A percentile compares a stretch with the other conserved stretches of the same genome.
Conservation (phyloP, 2,329 filamentous ascomycete species). For the Apiospora phragmitis region DNA sequence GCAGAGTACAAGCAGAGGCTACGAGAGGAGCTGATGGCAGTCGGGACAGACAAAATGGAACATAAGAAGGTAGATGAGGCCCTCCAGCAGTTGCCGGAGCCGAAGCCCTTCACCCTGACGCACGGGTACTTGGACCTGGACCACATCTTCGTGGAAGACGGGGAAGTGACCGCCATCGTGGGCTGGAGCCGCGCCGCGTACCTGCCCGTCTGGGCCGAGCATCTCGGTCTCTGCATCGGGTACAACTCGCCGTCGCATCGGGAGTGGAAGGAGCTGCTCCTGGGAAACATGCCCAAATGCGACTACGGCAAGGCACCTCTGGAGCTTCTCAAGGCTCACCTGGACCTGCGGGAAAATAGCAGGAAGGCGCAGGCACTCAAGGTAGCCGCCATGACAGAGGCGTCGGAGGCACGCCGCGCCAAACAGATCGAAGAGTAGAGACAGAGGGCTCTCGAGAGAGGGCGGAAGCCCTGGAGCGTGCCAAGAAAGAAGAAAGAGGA, state of each 20-base stretch:
- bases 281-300: background rate
- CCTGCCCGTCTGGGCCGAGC: conserved; percentile 9
- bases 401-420: background rate
- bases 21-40: conserved; percentile 11
- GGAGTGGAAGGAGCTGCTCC: conserved; percentile 12
- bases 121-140: conserved; percentile 28
- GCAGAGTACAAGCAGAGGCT: conserved; percentile 22
- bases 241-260: background rate
- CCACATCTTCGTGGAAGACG: conserved; percentile 23
- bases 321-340: background rate
- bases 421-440: background rate
- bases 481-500: background rate
- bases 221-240: background rate
- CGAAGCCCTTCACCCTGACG: conserved; percentile 25
- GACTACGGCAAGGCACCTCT: background rate
- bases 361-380: background rate
- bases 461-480: background rate
- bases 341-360: background rate
- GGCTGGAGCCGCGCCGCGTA: conserved; percentile 9
- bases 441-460: background rate
- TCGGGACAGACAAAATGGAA: conserved; percentile 16
- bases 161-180: background rate
- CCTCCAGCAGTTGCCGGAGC: conserved; percentile 24
- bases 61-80: conserved; percentile 18
- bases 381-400: background rate